Conservation (phyloP, 1,139 yeast species). For the Blastobotrys ciferrii region DNA sequence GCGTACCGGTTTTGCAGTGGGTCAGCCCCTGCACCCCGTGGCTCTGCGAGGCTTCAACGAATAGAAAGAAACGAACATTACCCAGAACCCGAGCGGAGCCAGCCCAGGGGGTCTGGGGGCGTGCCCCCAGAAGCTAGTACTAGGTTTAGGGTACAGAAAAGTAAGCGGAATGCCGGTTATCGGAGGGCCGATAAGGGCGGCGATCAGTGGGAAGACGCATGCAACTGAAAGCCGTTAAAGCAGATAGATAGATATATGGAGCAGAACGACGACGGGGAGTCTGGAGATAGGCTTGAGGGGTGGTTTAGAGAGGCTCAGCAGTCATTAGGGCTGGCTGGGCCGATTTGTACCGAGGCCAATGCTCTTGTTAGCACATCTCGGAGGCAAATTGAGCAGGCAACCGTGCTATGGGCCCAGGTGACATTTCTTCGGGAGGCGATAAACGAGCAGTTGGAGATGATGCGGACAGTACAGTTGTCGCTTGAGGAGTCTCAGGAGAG, state of each 20-base stretch:
- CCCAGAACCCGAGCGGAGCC: too few relatives aligned
- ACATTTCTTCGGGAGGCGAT: slow-evolving; percentile 34
- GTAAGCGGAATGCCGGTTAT: not conserved
- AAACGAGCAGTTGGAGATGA: slow-evolving; percentile 32
- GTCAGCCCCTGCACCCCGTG: too few relatives aligned
- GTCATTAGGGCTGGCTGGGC: slow-evolving; percentile 38
- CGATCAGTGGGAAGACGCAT: not conserved
- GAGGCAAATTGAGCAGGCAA: slow-evolving; percentile 34
- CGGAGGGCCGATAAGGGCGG: not conserved
- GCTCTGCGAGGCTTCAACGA: too few relatives aligned
- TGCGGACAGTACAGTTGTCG: slow-evolving; percentile 23
- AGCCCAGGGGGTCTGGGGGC: too few relatives aligned
- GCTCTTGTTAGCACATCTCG: slow-evolving; percentile 30
- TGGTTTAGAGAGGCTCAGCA: slow-evolving; percentile 37
- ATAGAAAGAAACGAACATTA: too few relatives aligned
- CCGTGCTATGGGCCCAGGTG: slow-evolving; percentile 37
- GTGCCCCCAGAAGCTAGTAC: too few relatives aligned
- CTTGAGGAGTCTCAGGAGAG: slow-evolving; percentile 20
- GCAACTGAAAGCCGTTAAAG: not conserved
- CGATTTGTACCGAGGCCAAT: slow-evolving; percentile 39
- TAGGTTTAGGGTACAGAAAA: too few relatives aligned
- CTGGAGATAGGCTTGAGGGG: slow-evolving; percentile 10
- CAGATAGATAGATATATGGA: not conserved
- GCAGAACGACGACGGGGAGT: not conserved
- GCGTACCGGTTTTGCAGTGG: too few relatives aligned